These are phyloP conservation scores for Zymoseptoria brevis DNA, from an alignment of 2,329 filamentous ascomycete genomes.

Conservation along the genomic window DNA sequence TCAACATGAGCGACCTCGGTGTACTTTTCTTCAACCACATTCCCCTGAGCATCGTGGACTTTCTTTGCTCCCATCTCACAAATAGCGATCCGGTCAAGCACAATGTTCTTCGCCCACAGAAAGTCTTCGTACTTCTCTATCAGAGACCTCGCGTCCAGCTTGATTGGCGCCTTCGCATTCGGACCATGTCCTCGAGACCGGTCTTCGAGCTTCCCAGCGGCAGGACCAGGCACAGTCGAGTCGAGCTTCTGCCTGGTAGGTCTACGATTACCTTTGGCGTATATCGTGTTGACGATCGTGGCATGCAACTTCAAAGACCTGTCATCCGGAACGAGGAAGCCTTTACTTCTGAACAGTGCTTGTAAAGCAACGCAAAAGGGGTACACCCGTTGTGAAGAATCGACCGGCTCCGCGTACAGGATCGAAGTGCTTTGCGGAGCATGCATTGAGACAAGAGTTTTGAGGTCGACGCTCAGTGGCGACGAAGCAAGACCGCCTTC, in stretches of 20 bases:
- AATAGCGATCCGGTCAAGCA: constrained; percentile 64
- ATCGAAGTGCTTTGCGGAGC: constrained; percentile 49
- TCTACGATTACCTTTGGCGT: constrained; percentile 45
- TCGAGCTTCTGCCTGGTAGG: background rate
- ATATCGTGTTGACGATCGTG: constrained; percentile 79
- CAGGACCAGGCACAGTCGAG: background rate
- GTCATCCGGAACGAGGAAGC: constrained; percentile 50
- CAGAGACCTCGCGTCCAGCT: constrained; percentile 35
- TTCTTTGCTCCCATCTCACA: constrained; percentile 83
- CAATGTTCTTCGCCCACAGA: constrained; percentile 62
- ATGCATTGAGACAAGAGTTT: constrained; percentile 55
- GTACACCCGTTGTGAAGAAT: constrained; percentile 45
- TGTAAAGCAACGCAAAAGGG: constrained; percentile 52
- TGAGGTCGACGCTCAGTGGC: constrained; percentile 33
- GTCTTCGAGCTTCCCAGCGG: constrained; percentile 10
- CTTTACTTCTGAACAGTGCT: constrained; percentile 46
- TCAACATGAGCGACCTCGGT: constrained; percentile 36
- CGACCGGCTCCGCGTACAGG: constrained; percentile 56
- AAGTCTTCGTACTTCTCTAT: constrained; percentile 54
- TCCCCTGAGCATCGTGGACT: constrained; percentile 43
- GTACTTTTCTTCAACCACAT: constrained; percentile 46
- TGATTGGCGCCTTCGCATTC: constrained; percentile 30
- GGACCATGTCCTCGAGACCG: constrained; percentile 26
- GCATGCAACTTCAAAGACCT: constrained; percentile 69
- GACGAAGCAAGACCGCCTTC: background rate